Evolutionary conservation across 2,329 filamentous ascomycete species (phyloP).

Genomic region (Rasamsonia emersonii): DNA sequence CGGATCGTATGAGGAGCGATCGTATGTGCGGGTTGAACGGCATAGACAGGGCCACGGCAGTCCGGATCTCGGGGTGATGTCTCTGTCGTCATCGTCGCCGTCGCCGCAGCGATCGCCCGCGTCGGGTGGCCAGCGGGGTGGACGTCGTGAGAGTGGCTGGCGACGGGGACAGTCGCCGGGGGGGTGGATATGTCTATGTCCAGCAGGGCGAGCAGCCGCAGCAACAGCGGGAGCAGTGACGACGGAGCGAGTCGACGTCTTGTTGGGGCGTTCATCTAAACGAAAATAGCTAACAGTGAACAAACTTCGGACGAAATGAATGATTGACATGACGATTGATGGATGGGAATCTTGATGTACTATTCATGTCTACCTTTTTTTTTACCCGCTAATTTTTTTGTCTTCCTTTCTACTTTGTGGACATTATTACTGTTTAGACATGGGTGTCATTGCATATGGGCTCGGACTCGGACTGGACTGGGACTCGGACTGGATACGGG

Average conservation of each 20-base stretch:
- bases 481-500: too few species aligned
- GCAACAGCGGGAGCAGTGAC: constrained; percentile 7
- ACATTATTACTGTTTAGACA: too few species aligned
- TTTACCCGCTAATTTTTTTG: too few species aligned
- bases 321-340: neutral
- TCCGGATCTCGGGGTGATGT: constrained; percentile 16
- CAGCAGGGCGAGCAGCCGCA: constrained; percentile 2
- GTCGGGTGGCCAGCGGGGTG: constrained; percentile 2
- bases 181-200: too few species aligned
- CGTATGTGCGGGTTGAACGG: neutral
- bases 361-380: too few species aligned
- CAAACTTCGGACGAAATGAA: neutral
- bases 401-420: too few species aligned
- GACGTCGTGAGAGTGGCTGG: constrained; percentile 21
- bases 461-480: too few species aligned
- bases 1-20: neutral
- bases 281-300: neutral
- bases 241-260: constrained; percentile 4
- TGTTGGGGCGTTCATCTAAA: constrained; percentile 4
- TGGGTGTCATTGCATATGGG: too few species aligned
- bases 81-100: constrained; percentile 14
- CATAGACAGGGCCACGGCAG: constrained; percentile 8
- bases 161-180: constrained; percentile 9
- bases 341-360: neutral
- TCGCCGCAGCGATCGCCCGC: constrained; percentile 3